Percentiles rank a stretch among this genome's conserved stretches.
Conservation (phyloP, 139 green algal species). For the Coccomyxa sp. region DNA sequence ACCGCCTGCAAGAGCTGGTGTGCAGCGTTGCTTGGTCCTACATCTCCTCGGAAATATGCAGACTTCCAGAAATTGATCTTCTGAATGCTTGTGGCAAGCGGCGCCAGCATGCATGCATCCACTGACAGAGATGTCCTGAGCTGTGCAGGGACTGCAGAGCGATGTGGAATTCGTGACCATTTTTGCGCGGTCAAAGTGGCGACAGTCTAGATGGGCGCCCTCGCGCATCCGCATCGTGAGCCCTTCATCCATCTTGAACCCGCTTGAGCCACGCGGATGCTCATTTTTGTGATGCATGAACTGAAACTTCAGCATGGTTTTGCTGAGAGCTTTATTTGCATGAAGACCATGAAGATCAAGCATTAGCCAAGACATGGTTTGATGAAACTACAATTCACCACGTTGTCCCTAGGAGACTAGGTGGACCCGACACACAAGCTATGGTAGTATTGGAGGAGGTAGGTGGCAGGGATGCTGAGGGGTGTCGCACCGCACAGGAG, state of each 20-base stretch:
- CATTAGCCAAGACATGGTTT: neutral
- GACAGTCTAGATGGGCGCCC: constrained; percentile 42
- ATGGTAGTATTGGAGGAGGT: neutral
- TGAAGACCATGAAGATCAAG: neutral
- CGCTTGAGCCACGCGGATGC: neutral
- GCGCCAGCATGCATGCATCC: neutral
- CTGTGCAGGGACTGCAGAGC: constrained; percentile 32
- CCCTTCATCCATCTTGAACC: neutral
- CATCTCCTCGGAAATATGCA: no score
- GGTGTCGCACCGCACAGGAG: constrained; percentile 15
- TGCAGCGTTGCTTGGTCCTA: neutral
- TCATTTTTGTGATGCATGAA: neutral
- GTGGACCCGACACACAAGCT: neutral
- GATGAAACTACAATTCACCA: neutral
- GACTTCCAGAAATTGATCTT: neutral
- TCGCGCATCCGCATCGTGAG: constrained; percentile 27
- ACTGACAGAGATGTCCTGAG: neutral
- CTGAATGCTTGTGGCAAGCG: neutral
- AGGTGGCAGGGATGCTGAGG: neutral
- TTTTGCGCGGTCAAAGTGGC: constrained; percentile 51
- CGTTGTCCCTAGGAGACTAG: neutral
- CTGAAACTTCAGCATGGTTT: neutral
- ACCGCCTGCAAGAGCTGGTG: constrained; percentile 33
- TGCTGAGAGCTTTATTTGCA: neutral
- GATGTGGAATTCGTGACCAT: constrained; percentile 47